Evolutionary conservation across 805 yeast genomes (phyloP).

Genomic region (Wickerhamiella parazyma): DNA sequence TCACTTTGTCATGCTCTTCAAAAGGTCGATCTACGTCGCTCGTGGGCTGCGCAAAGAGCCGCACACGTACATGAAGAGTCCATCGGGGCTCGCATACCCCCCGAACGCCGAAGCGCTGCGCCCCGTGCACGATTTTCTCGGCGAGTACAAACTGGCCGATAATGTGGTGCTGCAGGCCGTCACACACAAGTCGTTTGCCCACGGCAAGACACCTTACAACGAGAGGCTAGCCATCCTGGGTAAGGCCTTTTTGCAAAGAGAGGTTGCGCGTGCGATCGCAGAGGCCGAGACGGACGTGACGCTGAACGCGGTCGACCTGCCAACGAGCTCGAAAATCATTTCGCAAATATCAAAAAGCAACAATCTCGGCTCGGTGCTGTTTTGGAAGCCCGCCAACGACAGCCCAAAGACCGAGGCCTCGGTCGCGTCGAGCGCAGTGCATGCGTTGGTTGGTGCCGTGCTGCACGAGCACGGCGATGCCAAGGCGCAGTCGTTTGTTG

Average conservation of each 20-base stretch:
- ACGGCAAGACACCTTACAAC: slow-evolving; percentile 79
- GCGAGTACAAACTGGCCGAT: slow-evolving; percentile 43
- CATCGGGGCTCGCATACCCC: slow-evolving; percentile 44
- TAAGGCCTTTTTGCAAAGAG: slow-evolving; percentile 22
- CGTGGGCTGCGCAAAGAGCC: slow-evolving; percentile 19
- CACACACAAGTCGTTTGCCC: slow-evolving; percentile 91
- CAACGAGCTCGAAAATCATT: slow-evolving; percentile 21
- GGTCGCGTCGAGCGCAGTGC: slow-evolving; percentile 38
- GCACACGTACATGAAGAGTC: slow-evolving; percentile 28
- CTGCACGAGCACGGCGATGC: slow-evolving; percentile 46
- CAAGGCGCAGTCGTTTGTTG: slow-evolving; percentile 41
- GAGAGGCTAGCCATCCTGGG: slow-evolving; percentile 67
- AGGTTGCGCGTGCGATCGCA: slow-evolving; percentile 15
- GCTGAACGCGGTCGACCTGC: slow-evolving; percentile 20
- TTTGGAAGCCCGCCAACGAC: slow-evolving; percentile 20
- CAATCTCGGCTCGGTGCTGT: slow-evolving; percentile 20
- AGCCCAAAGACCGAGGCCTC: slow-evolving; percentile 26
- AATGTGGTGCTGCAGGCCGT: slow-evolving; percentile 58
- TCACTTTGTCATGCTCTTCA: slow-evolving; percentile 2
- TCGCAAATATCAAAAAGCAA: slow-evolving; percentile 21
- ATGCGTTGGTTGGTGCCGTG: slow-evolving; percentile 59
- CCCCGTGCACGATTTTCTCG: slow-evolving; percentile 37
- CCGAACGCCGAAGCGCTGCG: slow-evolving; percentile 35
- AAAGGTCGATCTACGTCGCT: slow-evolving; percentile 1
- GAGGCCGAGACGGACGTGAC: slow-evolving; percentile 16